Evolutionary conservation across 345 rosid species (phyloP).

Genomic region (Gossypium stocksii): DNA sequence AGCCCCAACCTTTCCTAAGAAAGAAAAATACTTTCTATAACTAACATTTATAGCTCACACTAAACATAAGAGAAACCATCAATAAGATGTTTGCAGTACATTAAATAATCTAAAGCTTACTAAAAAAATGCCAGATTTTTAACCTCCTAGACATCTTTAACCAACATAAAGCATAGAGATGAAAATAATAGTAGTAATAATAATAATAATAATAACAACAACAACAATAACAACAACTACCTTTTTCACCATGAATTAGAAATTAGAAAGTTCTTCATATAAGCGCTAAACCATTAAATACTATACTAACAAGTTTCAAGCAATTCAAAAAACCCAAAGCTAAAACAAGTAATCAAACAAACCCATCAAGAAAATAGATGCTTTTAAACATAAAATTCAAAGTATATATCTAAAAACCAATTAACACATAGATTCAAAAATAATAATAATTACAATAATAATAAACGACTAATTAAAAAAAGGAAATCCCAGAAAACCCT

Average conservation of each 20-base stretch:
- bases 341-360: slow-evolving; percentile 1
- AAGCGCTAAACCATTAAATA: not conserved
- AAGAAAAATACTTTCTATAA: not conserved
- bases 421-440: not conserved
- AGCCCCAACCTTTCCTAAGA: not conserved
- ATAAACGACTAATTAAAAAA: not conserved
- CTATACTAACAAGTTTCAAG: not conserved
- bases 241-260: not conserved
- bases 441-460: not conserved
- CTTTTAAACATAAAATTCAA: no score
- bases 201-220: no score
- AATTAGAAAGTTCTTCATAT: not conserved
- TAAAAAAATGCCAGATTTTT: not conserved
- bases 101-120: not conserved
- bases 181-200: not conserved
- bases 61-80: not conserved
- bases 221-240: no score
- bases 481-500: not conserved
- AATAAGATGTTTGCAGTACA: not conserved
- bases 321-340: slow-evolving; percentile 1
- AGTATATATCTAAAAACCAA: not conserved
- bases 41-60: not conserved
- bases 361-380: not conserved
- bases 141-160: not conserved
- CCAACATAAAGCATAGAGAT: not conserved